Evolutionary conservation across 805 yeast species (phyloP).

Genomic region (Teunomyces tritomae): DNA sequence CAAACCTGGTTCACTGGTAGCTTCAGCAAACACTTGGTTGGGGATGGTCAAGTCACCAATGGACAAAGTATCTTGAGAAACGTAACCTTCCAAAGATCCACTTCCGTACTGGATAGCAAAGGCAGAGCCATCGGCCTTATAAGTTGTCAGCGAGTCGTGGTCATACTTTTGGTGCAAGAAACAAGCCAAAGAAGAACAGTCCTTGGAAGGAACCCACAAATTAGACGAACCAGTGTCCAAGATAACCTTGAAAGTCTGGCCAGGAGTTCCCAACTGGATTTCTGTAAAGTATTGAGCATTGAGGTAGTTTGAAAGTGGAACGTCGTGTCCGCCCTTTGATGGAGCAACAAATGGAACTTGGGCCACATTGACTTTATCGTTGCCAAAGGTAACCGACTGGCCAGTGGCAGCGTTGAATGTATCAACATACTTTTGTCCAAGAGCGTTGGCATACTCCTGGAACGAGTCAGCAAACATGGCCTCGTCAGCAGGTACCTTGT

Average conservation of each 20-base stretch:
- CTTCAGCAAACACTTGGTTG: conserved; percentile 93
- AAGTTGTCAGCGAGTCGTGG: conserved; percentile 76
- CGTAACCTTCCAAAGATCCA: conserved; percentile 88
- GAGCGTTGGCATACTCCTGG: conserved; percentile 51
- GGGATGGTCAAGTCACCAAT: conserved; percentile 84
- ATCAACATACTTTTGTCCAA: conserved; percentile 61
- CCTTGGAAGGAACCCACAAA: conserved; percentile 91
- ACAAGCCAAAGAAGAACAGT: conserved; percentile 93
- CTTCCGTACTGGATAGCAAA: conserved; percentile 89
- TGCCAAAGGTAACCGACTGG: conserved; percentile 25
- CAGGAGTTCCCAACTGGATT: conserved; percentile 88
- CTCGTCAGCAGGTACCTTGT: conserved; percentile 57
- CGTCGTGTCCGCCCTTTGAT: conserved; percentile 46
- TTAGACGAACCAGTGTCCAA: conserved; percentile 96
- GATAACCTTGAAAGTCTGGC: conserved; percentile 88
- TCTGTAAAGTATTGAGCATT: conserved; percentile 97
- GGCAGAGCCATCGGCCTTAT: conserved; percentile 81
- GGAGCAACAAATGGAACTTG: conserved; percentile 44
- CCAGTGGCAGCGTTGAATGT: conserved; percentile 39
- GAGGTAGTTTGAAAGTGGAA: conserved; percentile 88
- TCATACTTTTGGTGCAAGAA: conserved; percentile 90
- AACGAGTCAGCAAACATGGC: conserved; percentile 51
- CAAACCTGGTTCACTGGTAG: conserved; percentile 95
- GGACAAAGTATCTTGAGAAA: conserved; percentile 78
- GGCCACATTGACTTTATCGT: conserved; percentile 14